These are phyloP conservation scores for Graphium sp. DNA, from an alignment of 2,329 filamentous ascomycete species.

Conservation along the genomic window DNA sequence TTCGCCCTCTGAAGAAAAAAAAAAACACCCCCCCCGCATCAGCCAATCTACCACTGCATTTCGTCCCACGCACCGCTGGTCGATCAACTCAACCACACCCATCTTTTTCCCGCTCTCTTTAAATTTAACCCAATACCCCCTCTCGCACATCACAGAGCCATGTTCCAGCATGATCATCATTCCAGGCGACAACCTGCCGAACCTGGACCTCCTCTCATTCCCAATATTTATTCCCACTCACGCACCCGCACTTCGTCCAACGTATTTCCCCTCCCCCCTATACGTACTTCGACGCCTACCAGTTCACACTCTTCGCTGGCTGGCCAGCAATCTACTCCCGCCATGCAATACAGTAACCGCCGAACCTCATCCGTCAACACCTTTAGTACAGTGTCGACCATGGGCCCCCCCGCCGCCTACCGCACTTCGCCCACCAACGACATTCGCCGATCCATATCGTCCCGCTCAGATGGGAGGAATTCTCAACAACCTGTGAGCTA, in stretches of 20 bases:
- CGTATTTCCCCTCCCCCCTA: constrained; percentile 21
- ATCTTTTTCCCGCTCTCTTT: constrained; percentile 1
- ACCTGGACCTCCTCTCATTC: too few species aligned
- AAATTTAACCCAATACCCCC: background rate
- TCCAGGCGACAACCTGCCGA: constrained; percentile 10
- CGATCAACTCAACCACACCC: too few species aligned
- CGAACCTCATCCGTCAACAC: constrained; percentile 51
- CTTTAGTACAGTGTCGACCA: constrained; percentile 54
- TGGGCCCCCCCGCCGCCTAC: constrained; percentile 40
- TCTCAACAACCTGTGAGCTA: constrained; percentile 50
- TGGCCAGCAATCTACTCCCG: constrained; percentile 1
- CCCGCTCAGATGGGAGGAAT: constrained; percentile 44
- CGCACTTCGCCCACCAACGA: constrained; percentile 38
- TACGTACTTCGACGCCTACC: constrained; percentile 5
- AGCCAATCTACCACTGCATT: too few species aligned
- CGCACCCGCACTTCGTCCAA: constrained; percentile 39
- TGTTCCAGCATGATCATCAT: constrained; percentile 8
- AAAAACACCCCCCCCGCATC: too few species aligned
- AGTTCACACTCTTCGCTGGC: constrained; percentile 5
- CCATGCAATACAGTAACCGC: too few species aligned
- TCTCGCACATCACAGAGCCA: constrained; percentile 1
- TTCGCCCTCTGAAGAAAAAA: too few species aligned
- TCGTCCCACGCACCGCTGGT: too few species aligned
- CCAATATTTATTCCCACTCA: constrained; percentile 30
- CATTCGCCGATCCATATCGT: constrained; percentile 63